Conservation (phyloP, 2,329 filamentous ascomycete genomes). For the Fusarium tupiense region DNA sequence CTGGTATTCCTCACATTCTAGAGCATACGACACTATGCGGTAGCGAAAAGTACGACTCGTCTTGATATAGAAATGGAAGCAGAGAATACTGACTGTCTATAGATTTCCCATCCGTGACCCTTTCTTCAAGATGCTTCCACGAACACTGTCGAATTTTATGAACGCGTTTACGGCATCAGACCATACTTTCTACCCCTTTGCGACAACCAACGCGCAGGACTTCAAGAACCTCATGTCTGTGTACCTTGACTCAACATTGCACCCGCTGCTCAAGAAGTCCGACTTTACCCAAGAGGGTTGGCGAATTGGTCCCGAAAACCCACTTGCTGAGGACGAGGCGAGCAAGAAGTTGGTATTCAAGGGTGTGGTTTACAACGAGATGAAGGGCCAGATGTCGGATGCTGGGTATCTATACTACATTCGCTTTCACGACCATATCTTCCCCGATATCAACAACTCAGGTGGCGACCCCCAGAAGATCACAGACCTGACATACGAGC, state of each 20-base stretch:
- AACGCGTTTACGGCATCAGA: conserved; percentile 97
- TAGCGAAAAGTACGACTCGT: conserved; percentile 78
- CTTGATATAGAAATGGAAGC: background rate
- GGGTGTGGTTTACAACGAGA: conserved; percentile 98
- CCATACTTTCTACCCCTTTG: conserved; percentile 97
- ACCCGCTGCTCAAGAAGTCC: conserved; percentile 86
- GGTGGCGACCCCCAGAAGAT: conserved; percentile 97
- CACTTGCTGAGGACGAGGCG: conserved; percentile 64
- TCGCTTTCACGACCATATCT: conserved; percentile 92
- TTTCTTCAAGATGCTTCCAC: conserved; percentile 99
- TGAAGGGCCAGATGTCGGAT: conserved; percentile 99
- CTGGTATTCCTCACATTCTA: conserved; percentile 94
- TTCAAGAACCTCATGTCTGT: conserved; percentile 97
- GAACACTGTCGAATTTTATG: conserved; percentile 99
- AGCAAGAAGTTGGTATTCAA: conserved; percentile 88
- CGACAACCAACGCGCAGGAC: conserved; percentile 94
- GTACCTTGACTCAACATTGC: conserved; percentile 92
- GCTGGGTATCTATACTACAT: conserved; percentile 97
- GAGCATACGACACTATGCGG: conserved; percentile 98
- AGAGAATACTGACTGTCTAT: conserved; percentile 42
- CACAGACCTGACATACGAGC: conserved; percentile 91
- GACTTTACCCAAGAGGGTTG: conserved; percentile 98
- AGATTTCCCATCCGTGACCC: conserved; percentile 98
- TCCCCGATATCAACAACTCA: conserved; percentile 94
- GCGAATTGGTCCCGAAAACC: conserved; percentile 94